phyloP scores from a whole-genome alignment of 495 filamentous ascomycete species.

The Podospora didyma region DNA sequence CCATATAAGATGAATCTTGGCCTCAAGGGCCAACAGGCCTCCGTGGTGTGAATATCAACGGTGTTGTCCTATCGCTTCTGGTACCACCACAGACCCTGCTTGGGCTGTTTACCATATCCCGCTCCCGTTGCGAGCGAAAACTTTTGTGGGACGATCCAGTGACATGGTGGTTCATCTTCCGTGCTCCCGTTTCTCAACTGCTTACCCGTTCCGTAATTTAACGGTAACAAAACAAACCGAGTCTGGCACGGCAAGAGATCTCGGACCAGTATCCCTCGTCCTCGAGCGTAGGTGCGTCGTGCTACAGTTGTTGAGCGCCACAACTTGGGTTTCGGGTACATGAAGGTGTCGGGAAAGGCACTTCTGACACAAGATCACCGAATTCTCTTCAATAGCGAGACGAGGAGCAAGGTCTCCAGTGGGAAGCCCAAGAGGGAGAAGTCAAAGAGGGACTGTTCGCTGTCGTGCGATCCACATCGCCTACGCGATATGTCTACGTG shows the following conservation, averaged over 20 bases:
- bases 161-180: background rate
- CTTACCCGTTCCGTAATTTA: background rate
- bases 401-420: background rate
- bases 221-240: slow-evolving; percentile 1
- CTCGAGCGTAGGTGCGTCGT: slow-evolving; percentile 13
- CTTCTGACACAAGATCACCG: background rate
- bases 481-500: background rate
- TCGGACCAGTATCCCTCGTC: slow-evolving; percentile 5
- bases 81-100: background rate
- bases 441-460: background rate
- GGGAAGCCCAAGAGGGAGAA: background rate
- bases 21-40: background rate
- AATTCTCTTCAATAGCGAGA: background rate
- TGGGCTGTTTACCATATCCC: background rate
- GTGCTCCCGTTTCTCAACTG: background rate
- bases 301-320: slow-evolving; percentile 9
- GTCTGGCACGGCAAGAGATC: slow-evolving; percentile 2
- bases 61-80: background rate
- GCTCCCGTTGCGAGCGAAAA: background rate
- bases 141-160: background rate
- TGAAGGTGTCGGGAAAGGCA: background rate
- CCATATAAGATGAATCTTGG: background rate
- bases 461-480: background rate
- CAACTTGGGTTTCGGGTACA: slow-evolving; percentile 8
- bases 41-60: background rate